Conservation (phyloP, 345 rosid species). For the Aquilaria yunnanensis region DNA sequence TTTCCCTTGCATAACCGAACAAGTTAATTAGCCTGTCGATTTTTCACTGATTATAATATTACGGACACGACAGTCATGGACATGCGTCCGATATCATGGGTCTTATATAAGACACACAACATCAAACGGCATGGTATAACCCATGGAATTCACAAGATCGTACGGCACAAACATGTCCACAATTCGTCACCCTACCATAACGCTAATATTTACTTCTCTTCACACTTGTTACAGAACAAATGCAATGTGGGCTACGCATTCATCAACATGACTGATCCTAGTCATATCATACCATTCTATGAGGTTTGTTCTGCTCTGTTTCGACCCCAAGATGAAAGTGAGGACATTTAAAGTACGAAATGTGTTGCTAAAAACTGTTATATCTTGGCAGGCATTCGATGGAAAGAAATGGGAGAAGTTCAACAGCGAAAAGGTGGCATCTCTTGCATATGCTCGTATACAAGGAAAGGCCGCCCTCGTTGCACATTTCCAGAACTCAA, state of each 20-base stretch:
- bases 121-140: no score
- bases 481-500: constrained; percentile 80
- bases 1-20: neutral
- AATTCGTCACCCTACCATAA: neutral
- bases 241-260: constrained; percentile 75
- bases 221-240: constrained; percentile 41
- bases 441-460: constrained; percentile 67
- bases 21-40: neutral
- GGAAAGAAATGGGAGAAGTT: constrained; percentile 88
- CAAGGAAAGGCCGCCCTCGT: constrained; percentile 69
- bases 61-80: no score
- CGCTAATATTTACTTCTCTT: constrained; percentile 4
- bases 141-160: no score
- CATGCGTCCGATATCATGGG: no score
- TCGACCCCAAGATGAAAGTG: neutral
- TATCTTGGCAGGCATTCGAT: constrained; percentile 44
- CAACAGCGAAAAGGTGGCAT: constrained; percentile 76
- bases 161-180: no score
- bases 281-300: constrained; percentile 47
- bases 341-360: neutral
- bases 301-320: constrained; percentile 28
- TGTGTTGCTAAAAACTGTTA: neutral
- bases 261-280: constrained; percentile 57
- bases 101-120: no score
- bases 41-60: no score